phyloP scores from a whole-genome alignment of 305 asterid species.

The Solanum hybrid region DNA sequence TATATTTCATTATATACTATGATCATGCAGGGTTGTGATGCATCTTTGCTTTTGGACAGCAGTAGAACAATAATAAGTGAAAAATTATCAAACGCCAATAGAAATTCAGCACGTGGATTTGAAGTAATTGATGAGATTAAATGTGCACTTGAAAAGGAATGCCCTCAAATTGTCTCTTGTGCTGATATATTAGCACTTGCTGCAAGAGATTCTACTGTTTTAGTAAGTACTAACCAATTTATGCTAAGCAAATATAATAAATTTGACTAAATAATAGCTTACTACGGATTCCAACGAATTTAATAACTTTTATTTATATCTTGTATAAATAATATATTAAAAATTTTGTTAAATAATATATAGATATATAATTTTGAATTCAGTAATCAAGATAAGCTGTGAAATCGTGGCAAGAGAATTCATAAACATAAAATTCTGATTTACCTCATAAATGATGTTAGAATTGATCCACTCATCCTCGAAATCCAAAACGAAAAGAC shows the following conservation, averaged over 20 bases:
- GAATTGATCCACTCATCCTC: neutral
- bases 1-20: neutral
- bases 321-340: neutral
- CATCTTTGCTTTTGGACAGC: slow-evolving; percentile 34
- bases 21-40: slow-evolving; percentile 37
- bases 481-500: neutral
- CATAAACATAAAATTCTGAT: neutral
- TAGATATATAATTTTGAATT: neutral
- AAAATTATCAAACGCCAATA: slow-evolving; percentile 33
- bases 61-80: slow-evolving; percentile 21
- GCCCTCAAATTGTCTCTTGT: slow-evolving; percentile 44
- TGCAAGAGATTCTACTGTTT: slow-evolving; percentile 71
- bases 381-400: neutral
- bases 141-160: slow-evolving; percentile 30
- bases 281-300: neutral
- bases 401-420: neutral
- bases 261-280: neutral
- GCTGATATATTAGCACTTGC: slow-evolving; percentile 72
- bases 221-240: slow-evolving; percentile 24
- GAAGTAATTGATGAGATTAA: slow-evolving; percentile 40
- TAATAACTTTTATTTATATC: neutral
- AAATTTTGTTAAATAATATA: neutral
- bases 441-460: neutral
- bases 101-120: slow-evolving; percentile 37
- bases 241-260: neutral